phyloP scores from a whole-genome alignment of 2,329 filamentous ascomycete species.

The Arachnomyces sp. region DNA sequence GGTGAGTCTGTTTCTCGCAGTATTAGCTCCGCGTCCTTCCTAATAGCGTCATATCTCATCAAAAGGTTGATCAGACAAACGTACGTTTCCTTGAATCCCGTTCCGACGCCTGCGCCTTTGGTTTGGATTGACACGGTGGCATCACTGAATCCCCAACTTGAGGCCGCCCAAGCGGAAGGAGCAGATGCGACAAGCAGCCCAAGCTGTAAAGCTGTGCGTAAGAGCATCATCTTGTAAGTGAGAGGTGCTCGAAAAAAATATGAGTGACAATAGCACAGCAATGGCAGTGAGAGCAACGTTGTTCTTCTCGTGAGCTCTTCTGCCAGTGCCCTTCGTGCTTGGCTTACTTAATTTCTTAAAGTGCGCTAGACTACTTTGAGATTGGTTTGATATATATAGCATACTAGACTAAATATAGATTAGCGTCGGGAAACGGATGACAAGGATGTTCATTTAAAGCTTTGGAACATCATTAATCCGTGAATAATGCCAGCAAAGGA shows the following conservation, averaged over 20 bases:
- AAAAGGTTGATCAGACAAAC: conserved; percentile 11
- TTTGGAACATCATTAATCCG: too few relatives aligned
- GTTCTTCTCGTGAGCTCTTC: too few relatives aligned
- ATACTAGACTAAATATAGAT: too few relatives aligned
- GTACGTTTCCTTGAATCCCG: conserved; percentile 49
- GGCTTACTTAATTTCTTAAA: too few relatives aligned
- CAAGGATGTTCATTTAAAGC: too few relatives aligned
- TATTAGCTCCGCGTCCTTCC: neutral
- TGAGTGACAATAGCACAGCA: conserved; percentile 4
- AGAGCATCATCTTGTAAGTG: conserved; percentile 25
- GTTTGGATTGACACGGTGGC: conserved; percentile 51
- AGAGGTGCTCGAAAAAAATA: conserved; percentile 5
- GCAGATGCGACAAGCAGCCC: conserved; percentile 27
- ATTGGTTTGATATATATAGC: too few relatives aligned
- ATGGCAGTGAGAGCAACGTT: too few relatives aligned
- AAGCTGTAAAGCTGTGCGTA: conserved; percentile 27
- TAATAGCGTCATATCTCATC: neutral
- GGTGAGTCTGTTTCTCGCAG: conserved; percentile 43
- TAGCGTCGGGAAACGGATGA: too few relatives aligned
- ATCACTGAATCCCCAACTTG: conserved; percentile 56
- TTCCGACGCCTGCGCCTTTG: conserved; percentile 51
- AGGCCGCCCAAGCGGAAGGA: conserved; percentile 37
- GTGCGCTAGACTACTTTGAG: too few relatives aligned
- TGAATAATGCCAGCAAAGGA: too few relatives aligned
- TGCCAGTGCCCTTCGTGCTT: too few relatives aligned